Evolutionary conservation across 768 basidiomycete species (phyloP).

Genomic region (Clitopilus hobsonii): DNA sequence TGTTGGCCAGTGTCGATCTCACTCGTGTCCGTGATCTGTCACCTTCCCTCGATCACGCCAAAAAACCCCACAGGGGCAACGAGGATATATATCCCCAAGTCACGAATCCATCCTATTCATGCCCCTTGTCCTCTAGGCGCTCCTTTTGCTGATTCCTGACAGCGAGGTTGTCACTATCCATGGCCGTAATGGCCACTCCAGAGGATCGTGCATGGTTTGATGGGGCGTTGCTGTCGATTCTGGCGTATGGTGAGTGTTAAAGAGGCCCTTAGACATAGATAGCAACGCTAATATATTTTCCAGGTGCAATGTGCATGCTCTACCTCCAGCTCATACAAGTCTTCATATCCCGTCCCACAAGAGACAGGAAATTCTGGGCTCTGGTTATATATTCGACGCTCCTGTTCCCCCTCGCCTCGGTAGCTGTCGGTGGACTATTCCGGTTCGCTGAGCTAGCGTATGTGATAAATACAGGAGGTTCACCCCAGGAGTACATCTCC

Average conservation of each 20-base stretch:
- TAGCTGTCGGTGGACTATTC: conserved; percentile 14
- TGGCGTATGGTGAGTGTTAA: conserved; percentile 14
- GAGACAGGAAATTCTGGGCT: conserved; percentile 14
- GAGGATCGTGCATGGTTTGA: conserved; percentile 1
- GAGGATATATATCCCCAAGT: neutral
- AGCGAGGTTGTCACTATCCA: neutral
- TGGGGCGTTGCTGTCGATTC: conserved; percentile 9
- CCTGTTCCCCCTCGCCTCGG: conserved; percentile 12
- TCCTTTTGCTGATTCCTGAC: neutral
- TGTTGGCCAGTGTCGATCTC: neutral
- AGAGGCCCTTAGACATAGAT: neutral
- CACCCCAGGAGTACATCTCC: conserved; percentile 6
- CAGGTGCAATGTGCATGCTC: conserved; percentile 17
- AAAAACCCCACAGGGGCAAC: neutral
- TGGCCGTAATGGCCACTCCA: neutral
- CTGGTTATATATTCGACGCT: conserved; percentile 14
- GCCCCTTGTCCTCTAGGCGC: neutral
- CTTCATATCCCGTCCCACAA: conserved; percentile 15
- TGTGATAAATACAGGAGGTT: conserved; percentile 8
- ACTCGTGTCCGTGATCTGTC: neutral
- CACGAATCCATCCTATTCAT: too few relatives aligned
- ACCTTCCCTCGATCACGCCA: neutral
- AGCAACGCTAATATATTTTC: neutral
- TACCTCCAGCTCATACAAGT: conserved; percentile 16
- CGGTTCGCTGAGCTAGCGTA: conserved; percentile 14